Conservation (phyloP, 176 grass and related monocot genomes). For the Chrysopogon serrulatus region DNA sequence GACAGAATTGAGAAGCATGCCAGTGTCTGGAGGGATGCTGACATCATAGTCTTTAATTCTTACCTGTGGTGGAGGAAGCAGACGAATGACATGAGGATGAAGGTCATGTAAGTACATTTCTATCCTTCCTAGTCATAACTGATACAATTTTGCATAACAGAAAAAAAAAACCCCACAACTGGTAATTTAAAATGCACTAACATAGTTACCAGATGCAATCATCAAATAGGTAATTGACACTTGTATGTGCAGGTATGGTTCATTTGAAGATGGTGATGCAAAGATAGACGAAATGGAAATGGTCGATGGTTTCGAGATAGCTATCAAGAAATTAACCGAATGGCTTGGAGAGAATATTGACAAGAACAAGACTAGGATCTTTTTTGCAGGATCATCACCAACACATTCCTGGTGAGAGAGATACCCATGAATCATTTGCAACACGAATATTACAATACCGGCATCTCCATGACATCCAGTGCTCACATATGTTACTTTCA, state of each 20-base stretch:
- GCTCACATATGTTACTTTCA: slow-evolving; percentile 1
- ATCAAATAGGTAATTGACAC: background rate
- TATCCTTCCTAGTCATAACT: background rate
- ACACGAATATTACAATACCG: background rate
- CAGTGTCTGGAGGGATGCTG: slow-evolving; percentile 59
- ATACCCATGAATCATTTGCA: background rate
- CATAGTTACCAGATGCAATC: background rate
- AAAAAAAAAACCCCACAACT: background rate
- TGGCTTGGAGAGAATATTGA: slow-evolving; percentile 55
- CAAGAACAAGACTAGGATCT: slow-evolving; percentile 56
- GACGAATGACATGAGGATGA: slow-evolving; percentile 69
- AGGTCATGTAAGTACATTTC: slow-evolving; percentile 28
- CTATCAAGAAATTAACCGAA: slow-evolving; percentile 54
- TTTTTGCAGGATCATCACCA: slow-evolving; percentile 85
- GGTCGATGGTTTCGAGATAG: slow-evolving; percentile 71
- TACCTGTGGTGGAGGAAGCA: slow-evolving; percentile 98
- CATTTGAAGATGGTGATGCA: slow-evolving; percentile 65
- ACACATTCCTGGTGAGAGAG: slow-evolving; percentile 69
- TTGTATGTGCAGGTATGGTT: slow-evolving; percentile 47
- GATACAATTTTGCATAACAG: background rate
- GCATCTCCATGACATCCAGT: background rate
- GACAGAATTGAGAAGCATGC: slow-evolving; percentile 69
- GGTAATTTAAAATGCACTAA: background rate
- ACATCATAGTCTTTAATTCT: slow-evolving; percentile 86
- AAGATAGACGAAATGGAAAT: slow-evolving; percentile 69